Base-by-base conservation (phyloP, 768 basidiomycete species). In the Psilocybe sp. region DNA sequence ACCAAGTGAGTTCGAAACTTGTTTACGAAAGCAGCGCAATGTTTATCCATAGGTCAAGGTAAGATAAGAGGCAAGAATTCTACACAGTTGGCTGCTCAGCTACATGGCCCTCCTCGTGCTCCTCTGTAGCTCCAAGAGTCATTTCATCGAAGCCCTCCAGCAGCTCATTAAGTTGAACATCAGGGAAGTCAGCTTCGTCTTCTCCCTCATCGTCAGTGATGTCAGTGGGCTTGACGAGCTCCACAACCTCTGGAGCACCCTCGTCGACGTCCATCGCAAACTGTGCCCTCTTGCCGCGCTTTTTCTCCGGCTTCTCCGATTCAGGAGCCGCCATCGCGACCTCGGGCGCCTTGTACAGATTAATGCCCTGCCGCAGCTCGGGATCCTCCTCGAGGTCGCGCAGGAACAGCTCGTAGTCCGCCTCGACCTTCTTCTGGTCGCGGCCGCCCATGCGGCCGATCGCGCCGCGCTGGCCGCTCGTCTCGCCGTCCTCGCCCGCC, bases 381-480 rank as follows among this genome's bases (percentile, higher is more conserved):
- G 86, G 85, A 69, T 98, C 95, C 66, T 98, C 96, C 68, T 97
- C 94, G 43, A 98, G 69, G 54, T 97, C 94, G 40, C 89, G 80
- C 68, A 98, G 72, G 82, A 99, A 99, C 44, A 91, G 55, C 73
- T 98, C 97, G 69, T 98, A 99, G 64, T 99, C 96, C 64, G 92
- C 85, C 58, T 98, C 94, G 50, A 98, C 91, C 75, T 94, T 93
- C 73, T 80, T 85, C 69, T 85, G 81, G 70, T 96, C 94, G 41
- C 92, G 75, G 33, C 93, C 94, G 10, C 94, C 94, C 78, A 88
- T 78, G 41, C 92, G 74, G 1, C 94, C 94, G 39, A 96, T 85
- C n/a, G 93, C 86, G 48, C 94, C 94, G 38, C 90, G 74, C 32
- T 82, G 87, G 42, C 73, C 78, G 28, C 86, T 79, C 12, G 85